Evolutionary conservation across 2,329 filamentous ascomycete species (phyloP).

Genomic region (Cordyceps militaris): DNA sequence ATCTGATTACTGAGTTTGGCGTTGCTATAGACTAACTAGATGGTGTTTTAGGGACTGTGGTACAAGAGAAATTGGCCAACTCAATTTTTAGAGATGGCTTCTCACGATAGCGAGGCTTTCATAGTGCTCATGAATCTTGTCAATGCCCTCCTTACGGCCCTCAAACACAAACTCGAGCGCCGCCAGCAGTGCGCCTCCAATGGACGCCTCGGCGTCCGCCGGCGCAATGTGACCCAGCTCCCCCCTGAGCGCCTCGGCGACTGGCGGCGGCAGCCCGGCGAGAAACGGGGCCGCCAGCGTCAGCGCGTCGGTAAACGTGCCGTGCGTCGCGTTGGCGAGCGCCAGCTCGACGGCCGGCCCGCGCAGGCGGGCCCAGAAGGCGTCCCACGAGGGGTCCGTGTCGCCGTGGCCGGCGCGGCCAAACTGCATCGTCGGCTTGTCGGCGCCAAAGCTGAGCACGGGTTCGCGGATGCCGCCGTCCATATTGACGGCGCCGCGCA

Average conservation of each 20-base stretch:
- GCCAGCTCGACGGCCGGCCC: conserved; percentile 15
- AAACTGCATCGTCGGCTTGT: conserved; percentile 18
- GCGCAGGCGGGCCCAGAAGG: conserved; percentile 16
- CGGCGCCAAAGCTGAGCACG: conserved; percentile 17
- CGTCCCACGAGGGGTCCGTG: conserved; percentile 18
- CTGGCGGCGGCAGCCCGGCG: not conserved
- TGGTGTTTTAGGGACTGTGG: no score
- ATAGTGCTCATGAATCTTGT: not conserved
- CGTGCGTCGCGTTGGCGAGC: conserved; percentile 17
- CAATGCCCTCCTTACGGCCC: not conserved
- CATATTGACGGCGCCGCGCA: conserved; percentile 29
- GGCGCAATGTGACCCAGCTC: not conserved
- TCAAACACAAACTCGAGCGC: conserved; percentile 6
- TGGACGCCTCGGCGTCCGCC: not conserved
- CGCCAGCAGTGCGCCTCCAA: not conserved
- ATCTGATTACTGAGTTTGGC: no score
- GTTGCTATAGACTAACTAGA: no score
- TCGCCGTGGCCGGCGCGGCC: conserved; percentile 14
- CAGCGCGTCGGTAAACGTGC: conserved; percentile 18
- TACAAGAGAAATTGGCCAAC: no score
- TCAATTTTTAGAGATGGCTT: conserved; percentile 2
- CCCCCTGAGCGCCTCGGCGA: not conserved
- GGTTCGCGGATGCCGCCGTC: conserved; percentile 27
- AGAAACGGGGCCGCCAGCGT: conserved; percentile 9
- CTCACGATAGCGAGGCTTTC: not conserved